A percentile compares a stretch with the other conserved stretches of the same genome.
These are phyloP conservation scores for Termitomyces sp. DNA, from an alignment of 768 basidiomycete genomes.

Conservation along the genomic window DNA sequence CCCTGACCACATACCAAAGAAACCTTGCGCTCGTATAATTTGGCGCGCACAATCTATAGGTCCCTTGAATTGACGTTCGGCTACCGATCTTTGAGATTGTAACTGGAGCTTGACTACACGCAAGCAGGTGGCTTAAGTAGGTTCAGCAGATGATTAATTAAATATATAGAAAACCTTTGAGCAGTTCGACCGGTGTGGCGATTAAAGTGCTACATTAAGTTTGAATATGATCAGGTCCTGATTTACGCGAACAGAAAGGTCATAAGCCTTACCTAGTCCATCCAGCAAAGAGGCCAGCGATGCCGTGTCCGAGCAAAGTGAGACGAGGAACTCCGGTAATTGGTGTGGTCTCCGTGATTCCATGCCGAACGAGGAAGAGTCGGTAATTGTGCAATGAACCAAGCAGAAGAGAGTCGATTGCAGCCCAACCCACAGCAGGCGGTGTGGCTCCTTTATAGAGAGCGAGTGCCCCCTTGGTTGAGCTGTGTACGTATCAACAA, in stretches of 20 bases:
- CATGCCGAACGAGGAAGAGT: slow-evolving; percentile 45
- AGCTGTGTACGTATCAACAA: slow-evolving; percentile 1
- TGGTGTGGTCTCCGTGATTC: slow-evolving; percentile 46
- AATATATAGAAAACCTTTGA: slow-evolving; percentile 48
- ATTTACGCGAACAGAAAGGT: not conserved
- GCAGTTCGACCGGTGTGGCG: slow-evolving; percentile 72
- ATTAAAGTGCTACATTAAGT: slow-evolving; percentile 45
- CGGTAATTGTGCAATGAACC: slow-evolving; percentile 73
- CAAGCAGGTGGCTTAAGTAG: slow-evolving; percentile 39
- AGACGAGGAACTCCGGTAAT: slow-evolving; percentile 42
- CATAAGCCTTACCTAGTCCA: slow-evolving; percentile 62
- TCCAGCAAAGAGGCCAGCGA: slow-evolving; percentile 65
- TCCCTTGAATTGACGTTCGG: slow-evolving; percentile 55
- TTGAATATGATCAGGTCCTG: slow-evolving; percentile 1
- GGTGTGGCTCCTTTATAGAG: slow-evolving; percentile 74
- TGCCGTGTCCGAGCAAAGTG: slow-evolving; percentile 57
- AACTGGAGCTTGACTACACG: slow-evolving; percentile 59
- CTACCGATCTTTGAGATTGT: slow-evolving; percentile 46
- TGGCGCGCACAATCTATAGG: slow-evolving; percentile 64
- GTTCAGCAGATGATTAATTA: slow-evolving; percentile 37
- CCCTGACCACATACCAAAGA: slow-evolving; percentile 68
- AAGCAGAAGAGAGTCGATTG: slow-evolving; percentile 64
- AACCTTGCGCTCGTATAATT: slow-evolving; percentile 56
- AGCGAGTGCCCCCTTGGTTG: slow-evolving; percentile 47
- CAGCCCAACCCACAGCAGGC: slow-evolving; percentile 68